phyloP scores from a whole-genome alignment of 371 early-diverging fungal genomes.

The Saksenaea oblongispora region DNA sequence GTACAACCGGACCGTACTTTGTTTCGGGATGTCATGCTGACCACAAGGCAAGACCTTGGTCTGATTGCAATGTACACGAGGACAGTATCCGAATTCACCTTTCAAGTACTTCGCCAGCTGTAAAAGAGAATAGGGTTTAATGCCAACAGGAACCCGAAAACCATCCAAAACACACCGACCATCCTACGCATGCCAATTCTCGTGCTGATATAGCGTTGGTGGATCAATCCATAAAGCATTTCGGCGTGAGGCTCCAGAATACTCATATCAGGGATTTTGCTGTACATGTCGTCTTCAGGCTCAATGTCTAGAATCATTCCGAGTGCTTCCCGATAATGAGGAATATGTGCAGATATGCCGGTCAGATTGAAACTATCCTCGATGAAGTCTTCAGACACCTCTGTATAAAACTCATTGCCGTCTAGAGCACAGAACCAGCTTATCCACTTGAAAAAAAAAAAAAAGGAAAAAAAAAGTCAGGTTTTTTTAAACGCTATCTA shows the following conservation, averaged over 20 bases:
- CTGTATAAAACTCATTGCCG: slow-evolving; percentile 80
- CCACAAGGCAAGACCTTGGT: slow-evolving; percentile 82
- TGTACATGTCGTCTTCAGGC: slow-evolving; percentile 52
- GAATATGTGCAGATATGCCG: slow-evolving; percentile 78
- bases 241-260: slow-evolving; percentile 53
- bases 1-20: slow-evolving; percentile 69
- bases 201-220: slow-evolving; percentile 81
- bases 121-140: background rate
- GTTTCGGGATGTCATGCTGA: slow-evolving; percentile 66
- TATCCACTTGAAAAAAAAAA: slow-evolving; percentile 67
- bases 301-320: slow-evolving; percentile 86
- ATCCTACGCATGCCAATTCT: slow-evolving; percentile 74
- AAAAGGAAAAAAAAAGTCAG: slow-evolving; percentile 1
- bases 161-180: slow-evolving; percentile 37
- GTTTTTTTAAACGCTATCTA: background rate
- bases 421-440: slow-evolving; percentile 86
- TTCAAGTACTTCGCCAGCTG: slow-evolving; percentile 71
- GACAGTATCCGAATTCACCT: slow-evolving; percentile 86
- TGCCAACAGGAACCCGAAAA: too few relatives aligned
- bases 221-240: slow-evolving; percentile 80
- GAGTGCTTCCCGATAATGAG: slow-evolving; percentile 78
- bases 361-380: slow-evolving; percentile 93
- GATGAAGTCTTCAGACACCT: slow-evolving; percentile 83
- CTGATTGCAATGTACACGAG: slow-evolving; percentile 74
- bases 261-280: slow-evolving; percentile 42